A percentile compares a stretch with the other conserved stretches of the same genome.
phyloP scores from a whole-genome alignment of 2,329 filamentous ascomycete genomes.

The Chrysosphaeria jannelii region DNA sequence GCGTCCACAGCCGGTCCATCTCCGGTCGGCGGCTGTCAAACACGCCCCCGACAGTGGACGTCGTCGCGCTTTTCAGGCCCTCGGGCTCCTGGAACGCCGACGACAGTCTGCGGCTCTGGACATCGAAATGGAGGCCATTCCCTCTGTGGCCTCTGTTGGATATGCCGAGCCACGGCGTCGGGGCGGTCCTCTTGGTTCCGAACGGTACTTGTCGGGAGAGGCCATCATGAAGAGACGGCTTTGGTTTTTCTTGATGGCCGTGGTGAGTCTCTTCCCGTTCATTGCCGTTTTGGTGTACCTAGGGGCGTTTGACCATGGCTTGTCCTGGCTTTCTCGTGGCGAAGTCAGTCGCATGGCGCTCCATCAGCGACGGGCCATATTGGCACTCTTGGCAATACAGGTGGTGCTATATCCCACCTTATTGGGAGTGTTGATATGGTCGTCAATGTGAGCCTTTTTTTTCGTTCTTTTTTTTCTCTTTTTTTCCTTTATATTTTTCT shows the following conservation, averaged over 20 bases:
- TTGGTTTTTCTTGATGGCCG: conserved; percentile 12
- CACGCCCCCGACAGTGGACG: too few relatives aligned
- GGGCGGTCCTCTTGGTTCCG: conserved; percentile 5
- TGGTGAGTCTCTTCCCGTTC: conserved; percentile 15
- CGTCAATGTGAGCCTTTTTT: not conserved
- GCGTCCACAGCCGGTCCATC: too few relatives aligned
- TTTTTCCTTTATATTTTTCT: not conserved
- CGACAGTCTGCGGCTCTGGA: too few relatives aligned
- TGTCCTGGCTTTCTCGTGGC: conserved; percentile 19
- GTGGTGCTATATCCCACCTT: conserved; percentile 5
- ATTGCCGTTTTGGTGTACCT: conserved; percentile 14
- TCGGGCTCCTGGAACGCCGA: too few relatives aligned
- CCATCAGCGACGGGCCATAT: conserved; percentile 10
- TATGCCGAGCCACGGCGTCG: too few relatives aligned
- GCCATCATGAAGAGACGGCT: conserved; percentile 8
- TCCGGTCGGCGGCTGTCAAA: too few relatives aligned
- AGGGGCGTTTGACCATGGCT: conserved; percentile 14
- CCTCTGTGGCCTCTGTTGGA: too few relatives aligned
- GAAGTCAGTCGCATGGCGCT: conserved; percentile 12
- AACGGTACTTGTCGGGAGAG: conserved; percentile 7
- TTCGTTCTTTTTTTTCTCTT: not conserved
- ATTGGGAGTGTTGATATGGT: conserved; percentile 5
- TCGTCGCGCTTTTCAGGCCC: too few relatives aligned
- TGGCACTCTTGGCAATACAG: conserved; percentile 8
- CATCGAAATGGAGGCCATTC: too few relatives aligned